Base-by-base conservation (phyloP, 805 yeast genomes). In the Grigorovia humatica region DNA sequence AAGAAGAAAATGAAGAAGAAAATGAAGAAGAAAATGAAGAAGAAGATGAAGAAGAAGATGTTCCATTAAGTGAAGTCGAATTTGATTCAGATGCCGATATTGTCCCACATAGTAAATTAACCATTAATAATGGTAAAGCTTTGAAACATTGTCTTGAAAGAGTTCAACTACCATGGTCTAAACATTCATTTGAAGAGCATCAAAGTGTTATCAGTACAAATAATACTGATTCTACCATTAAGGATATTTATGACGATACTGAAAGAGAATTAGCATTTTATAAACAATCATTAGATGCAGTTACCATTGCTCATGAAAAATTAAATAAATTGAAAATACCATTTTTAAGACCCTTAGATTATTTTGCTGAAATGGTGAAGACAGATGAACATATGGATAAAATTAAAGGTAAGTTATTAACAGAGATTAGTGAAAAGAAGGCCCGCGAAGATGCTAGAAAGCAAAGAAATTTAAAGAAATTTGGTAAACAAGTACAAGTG, bases 291-390 rank as follows among this genome's bases (percentile, higher is more conserved):
- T 77, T 93, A 52, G 84, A 80, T 49, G 95, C 97, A 4, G 93
- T 86, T 30, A 70, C 76, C 49, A 79, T 77, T 59, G 96, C 86
- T 27, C 82, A 91, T 63, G 67, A 75, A 47, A 78, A 79, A 51
- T 73, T 86, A 44, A 71, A 81, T 48, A 81, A 81, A 62, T 76
- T 86, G 58, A 83, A 83, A 64, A 81, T 91, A 35, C 88, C 96
- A 54, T 93, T 93, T 68, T 76, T 95, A 30, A 81, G 99, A 69
- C 99, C 99, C 41, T 73, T 80, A 62, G 99, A 93, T 67, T 93
- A 88, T 69, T 93, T 93, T 72, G 99, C 99, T 18, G 99, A 93
- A 71, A 93, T 93, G 99, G 87, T 89, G 54, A 93, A 93, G 74
- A 83, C 90, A 51, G 99, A 93, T 69, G 96, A 88, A 68, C 99